Percentiles rank a stretch among this genome's conserved stretches.
Evolutionary conservation across 768 basidiomycete genomes (phyloP).

Genomic region (Russula sp.): DNA sequence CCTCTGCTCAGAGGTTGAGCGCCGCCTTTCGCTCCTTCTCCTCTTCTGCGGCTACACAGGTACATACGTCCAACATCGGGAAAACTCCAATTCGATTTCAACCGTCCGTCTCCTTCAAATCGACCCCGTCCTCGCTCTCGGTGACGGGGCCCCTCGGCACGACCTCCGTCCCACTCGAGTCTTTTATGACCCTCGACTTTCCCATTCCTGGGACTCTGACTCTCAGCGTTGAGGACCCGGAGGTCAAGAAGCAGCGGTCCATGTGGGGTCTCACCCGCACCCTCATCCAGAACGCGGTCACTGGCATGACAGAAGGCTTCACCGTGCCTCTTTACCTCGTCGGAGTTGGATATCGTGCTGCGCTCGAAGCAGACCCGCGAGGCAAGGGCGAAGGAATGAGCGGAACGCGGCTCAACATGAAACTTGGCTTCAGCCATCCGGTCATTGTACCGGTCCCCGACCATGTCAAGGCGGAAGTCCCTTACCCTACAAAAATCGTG

Average conservation of each 20-base stretch:
- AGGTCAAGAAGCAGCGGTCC: conserved; percentile 69
- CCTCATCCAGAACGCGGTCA: conserved; percentile 82
- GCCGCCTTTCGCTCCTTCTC: conserved; percentile 17
- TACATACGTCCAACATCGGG: conserved; percentile 42
- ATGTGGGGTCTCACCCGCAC: conserved; percentile 97
- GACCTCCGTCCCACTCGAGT: conserved; percentile 42
- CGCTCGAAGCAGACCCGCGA: conserved; percentile 74
- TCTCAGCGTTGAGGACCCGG: conserved; percentile 49
- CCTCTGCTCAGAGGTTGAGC: conserved; percentile 10
- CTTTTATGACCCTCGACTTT: conserved; percentile 40
- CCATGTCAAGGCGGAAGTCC: conserved; percentile 75
- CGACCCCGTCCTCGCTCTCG: conserved; percentile 34
- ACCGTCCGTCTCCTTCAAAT: conserved; percentile 39
- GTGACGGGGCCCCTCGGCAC: conserved; percentile 58
- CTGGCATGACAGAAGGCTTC: conserved; percentile 87
- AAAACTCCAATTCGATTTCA: conserved; percentile 48
- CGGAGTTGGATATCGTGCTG: conserved; percentile 90
- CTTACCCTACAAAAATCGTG: conserved; percentile 76
- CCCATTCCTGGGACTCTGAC: conserved; percentile 32
- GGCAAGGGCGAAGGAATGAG: conserved; percentile 47
- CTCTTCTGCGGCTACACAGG: conserved; percentile 11
- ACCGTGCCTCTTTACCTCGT: conserved; percentile 80
- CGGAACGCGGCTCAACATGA: conserved; percentile 76
- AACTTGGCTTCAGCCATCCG: conserved; percentile 87
- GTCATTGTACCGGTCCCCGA: conserved; percentile 78